Evolutionary conservation across 2,329 filamentous ascomycete species (phyloP).

Genomic region (Cephalotrichum gorgonifer): DNA sequence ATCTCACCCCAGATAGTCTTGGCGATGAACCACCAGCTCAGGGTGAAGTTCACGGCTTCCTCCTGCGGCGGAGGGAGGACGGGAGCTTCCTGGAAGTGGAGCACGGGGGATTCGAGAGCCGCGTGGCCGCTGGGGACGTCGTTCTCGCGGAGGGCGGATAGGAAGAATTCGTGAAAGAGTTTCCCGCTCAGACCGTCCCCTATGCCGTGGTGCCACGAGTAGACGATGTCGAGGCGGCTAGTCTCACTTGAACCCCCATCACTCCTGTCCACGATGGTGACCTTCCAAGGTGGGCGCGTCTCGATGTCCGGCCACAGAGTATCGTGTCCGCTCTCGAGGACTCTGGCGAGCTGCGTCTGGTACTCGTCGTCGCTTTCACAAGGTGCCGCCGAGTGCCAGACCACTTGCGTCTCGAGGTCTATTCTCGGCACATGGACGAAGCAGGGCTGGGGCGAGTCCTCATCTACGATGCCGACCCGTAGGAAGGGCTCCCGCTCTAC

Average conservation of each 20-base stretch:
- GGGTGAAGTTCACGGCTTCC: slow-evolving; percentile 25
- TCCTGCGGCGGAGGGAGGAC: slow-evolving; percentile 29
- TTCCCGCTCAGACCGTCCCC: slow-evolving; percentile 38
- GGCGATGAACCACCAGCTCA: slow-evolving; percentile 29
- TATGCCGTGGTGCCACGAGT: slow-evolving; percentile 41
- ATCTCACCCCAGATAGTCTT: slow-evolving; percentile 27
- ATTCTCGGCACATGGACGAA: slow-evolving; percentile 33
- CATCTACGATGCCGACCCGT: slow-evolving; percentile 34
- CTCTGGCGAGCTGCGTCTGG: slow-evolving; percentile 19
- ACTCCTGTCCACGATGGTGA: slow-evolving; percentile 22
- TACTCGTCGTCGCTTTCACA: slow-evolving; percentile 11
- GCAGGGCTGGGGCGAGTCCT: slow-evolving; percentile 29
- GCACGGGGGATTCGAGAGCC: slow-evolving; percentile 6
- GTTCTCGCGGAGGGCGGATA: slow-evolving; percentile 27
- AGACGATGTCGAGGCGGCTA: slow-evolving; percentile 26
- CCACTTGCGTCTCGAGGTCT: slow-evolving; percentile 31
- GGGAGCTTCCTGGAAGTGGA: slow-evolving; percentile 19
- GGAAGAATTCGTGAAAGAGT: slow-evolving; percentile 37
- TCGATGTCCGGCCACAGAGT: slow-evolving; percentile 28
- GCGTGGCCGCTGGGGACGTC: neutral
- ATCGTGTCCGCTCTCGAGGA: slow-evolving; percentile 24
- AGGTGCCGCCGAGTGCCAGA: slow-evolving; percentile 17
- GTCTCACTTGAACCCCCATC: neutral
- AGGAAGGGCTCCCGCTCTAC: slow-evolving; percentile 34
- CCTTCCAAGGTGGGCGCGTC: slow-evolving; percentile 34